Conservation (phyloP, 2,329 filamentous ascomycete species). For the Karstenula rhodostoma region DNA sequence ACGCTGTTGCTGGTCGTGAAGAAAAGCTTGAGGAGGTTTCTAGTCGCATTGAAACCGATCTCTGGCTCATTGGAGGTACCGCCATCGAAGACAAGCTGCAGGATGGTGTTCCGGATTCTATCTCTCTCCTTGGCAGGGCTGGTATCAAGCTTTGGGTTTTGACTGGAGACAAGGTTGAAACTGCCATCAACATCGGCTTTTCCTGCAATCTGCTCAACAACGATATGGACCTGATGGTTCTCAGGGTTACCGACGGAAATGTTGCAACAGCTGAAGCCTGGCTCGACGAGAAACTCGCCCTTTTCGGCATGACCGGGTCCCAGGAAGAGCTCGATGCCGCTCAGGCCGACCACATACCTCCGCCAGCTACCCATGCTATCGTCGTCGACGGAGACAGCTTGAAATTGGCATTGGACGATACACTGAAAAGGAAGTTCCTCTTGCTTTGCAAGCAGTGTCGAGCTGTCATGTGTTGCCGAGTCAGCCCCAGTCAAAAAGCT, state of each 20-base stretch:
- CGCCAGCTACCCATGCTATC: conserved; percentile 86
- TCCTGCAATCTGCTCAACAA: conserved; percentile 98
- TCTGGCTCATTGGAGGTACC: conserved; percentile 88
- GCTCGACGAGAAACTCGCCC: conserved; percentile 75
- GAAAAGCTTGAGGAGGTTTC: conserved; percentile 91
- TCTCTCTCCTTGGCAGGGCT: conserved; percentile 86
- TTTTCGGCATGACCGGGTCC: conserved; percentile 82
- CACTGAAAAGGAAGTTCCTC: conserved; percentile 88
- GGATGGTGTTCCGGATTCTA: conserved; percentile 95
- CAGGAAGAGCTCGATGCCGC: conserved; percentile 85
- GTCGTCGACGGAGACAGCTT: conserved; percentile 96
- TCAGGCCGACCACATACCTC: conserved; percentile 83
- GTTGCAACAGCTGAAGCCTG: conserved; percentile 70
- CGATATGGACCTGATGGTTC: conserved; percentile 93
- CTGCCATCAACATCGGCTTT: conserved; percentile 99
- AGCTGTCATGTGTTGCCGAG: conserved; percentile 95
- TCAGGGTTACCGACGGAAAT: conserved; percentile 83
- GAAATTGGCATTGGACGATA: conserved; percentile 83
- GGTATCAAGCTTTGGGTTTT: conserved; percentile 99
- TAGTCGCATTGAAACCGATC: conserved; percentile 88
- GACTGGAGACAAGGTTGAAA: conserved; percentile 98
- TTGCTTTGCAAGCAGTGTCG: conserved; percentile 97
- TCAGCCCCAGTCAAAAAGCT: conserved; percentile 95
- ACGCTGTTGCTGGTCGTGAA: conserved; percentile 84
- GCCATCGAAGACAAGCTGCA: conserved; percentile 97